These are phyloP conservation scores for Pichia pseudocactophila DNA, from an alignment of 805 yeast genomes.

Conservation along the genomic window DNA sequence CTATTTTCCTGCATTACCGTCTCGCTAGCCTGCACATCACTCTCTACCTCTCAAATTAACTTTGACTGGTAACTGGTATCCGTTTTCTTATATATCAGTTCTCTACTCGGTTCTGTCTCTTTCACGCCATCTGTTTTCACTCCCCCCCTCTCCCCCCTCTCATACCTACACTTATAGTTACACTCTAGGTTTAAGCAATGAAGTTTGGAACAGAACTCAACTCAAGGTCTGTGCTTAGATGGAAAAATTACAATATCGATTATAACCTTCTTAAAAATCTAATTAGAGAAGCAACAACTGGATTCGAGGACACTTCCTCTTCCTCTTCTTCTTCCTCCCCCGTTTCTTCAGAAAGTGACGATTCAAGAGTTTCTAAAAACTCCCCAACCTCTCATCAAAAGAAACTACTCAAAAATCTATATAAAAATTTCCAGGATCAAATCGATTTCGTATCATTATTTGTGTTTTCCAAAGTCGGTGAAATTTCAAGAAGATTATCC, in stretches of 20 bases:
- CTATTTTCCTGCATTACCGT: too few species aligned
- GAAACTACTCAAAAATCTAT: constrained; percentile 27
- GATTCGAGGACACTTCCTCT: constrained; percentile 4
- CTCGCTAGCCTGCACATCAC: too few species aligned
- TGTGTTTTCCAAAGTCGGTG: constrained; percentile 59
- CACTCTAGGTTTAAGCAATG: constrained; percentile 35
- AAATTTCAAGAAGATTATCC: constrained; percentile 43
- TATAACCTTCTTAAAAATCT: constrained; percentile 66
- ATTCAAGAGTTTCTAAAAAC: background rate
- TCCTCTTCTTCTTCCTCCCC: background rate
- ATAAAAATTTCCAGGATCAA: constrained; percentile 42
- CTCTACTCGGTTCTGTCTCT: too few species aligned
- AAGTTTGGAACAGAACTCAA: constrained; percentile 76
- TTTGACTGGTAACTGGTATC: too few species aligned
- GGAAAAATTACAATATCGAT: constrained; percentile 78
- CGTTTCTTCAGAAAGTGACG: too few species aligned
- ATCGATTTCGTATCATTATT: constrained; percentile 55
- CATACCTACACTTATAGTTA: background rate
- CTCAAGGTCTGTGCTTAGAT: constrained; percentile 74
- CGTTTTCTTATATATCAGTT: too few species aligned
- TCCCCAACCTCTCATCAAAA: constrained; percentile 16
- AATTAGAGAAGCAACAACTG: constrained; percentile 50
- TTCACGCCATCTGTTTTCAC: too few species aligned
- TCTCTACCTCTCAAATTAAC: too few species aligned
- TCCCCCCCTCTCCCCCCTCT: too few species aligned